Percentiles rank a stretch among this genome's conserved stretches.
These are phyloP conservation scores for Penicillium diatomitis DNA, from an alignment of 495 filamentous ascomycete species.

Conservation along the genomic window DNA sequence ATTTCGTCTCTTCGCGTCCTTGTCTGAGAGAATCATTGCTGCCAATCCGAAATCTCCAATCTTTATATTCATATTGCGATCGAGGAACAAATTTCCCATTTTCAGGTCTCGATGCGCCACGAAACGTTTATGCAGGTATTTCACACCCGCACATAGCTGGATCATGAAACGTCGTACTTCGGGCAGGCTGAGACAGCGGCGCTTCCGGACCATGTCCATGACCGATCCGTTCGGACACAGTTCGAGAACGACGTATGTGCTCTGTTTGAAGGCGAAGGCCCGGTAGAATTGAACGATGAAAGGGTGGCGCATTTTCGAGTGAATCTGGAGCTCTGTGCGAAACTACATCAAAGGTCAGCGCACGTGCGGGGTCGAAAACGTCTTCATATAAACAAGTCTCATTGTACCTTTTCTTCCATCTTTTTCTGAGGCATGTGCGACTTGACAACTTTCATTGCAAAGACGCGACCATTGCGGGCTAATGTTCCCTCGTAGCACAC, in stretches of 20 bases:
- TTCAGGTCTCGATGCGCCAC: slow-evolving; percentile 97
- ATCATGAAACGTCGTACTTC: slow-evolving; percentile 88
- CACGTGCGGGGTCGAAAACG: neutral
- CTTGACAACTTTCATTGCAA: slow-evolving; percentile 85
- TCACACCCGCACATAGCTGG: slow-evolving; percentile 90
- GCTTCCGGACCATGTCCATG: slow-evolving; percentile 92
- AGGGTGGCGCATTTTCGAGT: slow-evolving; percentile 90
- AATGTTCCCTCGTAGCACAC: slow-evolving; percentile 77
- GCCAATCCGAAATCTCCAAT: slow-evolving; percentile 96
- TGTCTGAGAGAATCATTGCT: slow-evolving; percentile 79
- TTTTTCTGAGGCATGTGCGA: slow-evolving; percentile 78
- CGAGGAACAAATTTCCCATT: slow-evolving; percentile 95
- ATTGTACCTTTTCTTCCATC: slow-evolving; percentile 74
- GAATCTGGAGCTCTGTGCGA: slow-evolving; percentile 93
- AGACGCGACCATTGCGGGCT: slow-evolving; percentile 52
- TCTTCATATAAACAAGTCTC: neutral
- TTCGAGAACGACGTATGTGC: slow-evolving; percentile 90
- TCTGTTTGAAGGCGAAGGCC: slow-evolving; percentile 80
- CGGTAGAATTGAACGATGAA: slow-evolving; percentile 93
- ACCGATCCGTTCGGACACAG: slow-evolving; percentile 94
- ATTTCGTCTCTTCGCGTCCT: slow-evolving; percentile 72
- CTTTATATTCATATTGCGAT: slow-evolving; percentile 94
- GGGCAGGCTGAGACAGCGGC: slow-evolving; percentile 77
- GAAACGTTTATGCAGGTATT: slow-evolving; percentile 89
- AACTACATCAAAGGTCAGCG: slow-evolving; percentile 54